A percentile compares a stretch with the other conserved stretches of the same genome.
Conservation (phyloP, 306 rosid species). For the Cucumis cinereus region DNA sequence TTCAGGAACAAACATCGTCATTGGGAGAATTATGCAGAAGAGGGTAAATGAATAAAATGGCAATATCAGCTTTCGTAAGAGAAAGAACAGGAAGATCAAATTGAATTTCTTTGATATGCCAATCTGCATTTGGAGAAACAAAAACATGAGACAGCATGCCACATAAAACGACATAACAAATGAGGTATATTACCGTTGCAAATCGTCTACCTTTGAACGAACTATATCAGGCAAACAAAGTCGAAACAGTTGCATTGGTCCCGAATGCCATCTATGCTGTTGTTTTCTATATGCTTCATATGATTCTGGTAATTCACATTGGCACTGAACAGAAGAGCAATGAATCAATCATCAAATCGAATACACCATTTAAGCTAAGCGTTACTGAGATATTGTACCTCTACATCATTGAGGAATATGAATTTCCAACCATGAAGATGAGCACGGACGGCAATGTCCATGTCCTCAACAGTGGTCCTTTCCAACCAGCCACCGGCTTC, state of each 20-base stretch:
- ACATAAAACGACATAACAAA: not conserved
- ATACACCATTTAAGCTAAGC: not conserved
- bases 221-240: slow-evolving; percentile 53
- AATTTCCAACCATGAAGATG: slow-evolving; percentile 75
- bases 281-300: slow-evolving; percentile 68
- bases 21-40: slow-evolving; percentile 71
- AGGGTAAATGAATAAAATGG: slow-evolving; percentile 80
- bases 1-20: slow-evolving; percentile 75
- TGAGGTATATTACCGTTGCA: not conserved
- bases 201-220: slow-evolving; percentile 35
- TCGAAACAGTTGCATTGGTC: slow-evolving; percentile 65
- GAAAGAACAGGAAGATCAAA: slow-evolving; percentile 56
- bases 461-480: slow-evolving; percentile 70
- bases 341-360: not conserved
- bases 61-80: slow-evolving; percentile 55
- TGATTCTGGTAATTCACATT: slow-evolving; percentile 73
- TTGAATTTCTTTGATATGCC: slow-evolving; percentile 53
- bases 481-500: slow-evolving; percentile 80
- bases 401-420: slow-evolving; percentile 64
- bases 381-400: slow-evolving; percentile 21
- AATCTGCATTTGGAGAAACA: slow-evolving; percentile 33
- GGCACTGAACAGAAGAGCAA: slow-evolving; percentile 31
- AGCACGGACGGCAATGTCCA: slow-evolving; percentile 79
- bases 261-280: slow-evolving; percentile 70
- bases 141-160: slow-evolving; percentile 4